These are phyloP conservation scores for Solanum appendiculatum DNA, from an alignment of 257 asterid species.

Conservation along the genomic window DNA sequence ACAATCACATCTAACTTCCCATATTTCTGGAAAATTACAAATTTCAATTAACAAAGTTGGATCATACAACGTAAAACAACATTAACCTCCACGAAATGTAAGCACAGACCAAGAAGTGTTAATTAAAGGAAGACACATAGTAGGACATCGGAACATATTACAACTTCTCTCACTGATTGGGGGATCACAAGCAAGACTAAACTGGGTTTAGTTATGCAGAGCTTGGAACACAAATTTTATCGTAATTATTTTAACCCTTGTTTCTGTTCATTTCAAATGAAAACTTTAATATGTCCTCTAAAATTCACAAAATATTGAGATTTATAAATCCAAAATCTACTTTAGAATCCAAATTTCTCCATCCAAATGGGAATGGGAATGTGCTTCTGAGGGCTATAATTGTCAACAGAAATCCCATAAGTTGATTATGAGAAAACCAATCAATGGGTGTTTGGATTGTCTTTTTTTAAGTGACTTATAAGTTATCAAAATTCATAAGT, in stretches of 20 bases:
- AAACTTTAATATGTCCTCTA: neutral
- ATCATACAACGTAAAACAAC: neutral
- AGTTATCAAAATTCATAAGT: too few relatives aligned
- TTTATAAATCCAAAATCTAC: neutral
- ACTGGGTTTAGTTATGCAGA: neutral
- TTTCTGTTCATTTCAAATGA: neutral
- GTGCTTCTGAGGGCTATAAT: neutral
- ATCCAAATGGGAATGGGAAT: neutral
- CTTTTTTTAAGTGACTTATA: too few relatives aligned
- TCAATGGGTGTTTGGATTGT: too few relatives aligned
- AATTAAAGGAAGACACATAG: neutral
- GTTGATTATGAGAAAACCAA: neutral
- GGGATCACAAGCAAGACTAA: neutral
- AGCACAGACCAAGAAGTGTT: neutral
- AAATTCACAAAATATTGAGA: neutral
- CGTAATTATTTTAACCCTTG: neutral
- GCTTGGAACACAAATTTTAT: neutral
- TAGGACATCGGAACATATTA: neutral
- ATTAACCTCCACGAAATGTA: neutral
- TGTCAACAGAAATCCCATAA: neutral
- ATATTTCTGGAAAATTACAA: conserved; percentile 44
- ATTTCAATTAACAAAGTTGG: neutral
- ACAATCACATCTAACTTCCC: conserved; percentile 71
- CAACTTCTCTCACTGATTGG: neutral
- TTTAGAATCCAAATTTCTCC: neutral